Base-by-base conservation (phyloP, 768 basidiomycete genomes). In the Leucogyrophana mollusca region DNA sequence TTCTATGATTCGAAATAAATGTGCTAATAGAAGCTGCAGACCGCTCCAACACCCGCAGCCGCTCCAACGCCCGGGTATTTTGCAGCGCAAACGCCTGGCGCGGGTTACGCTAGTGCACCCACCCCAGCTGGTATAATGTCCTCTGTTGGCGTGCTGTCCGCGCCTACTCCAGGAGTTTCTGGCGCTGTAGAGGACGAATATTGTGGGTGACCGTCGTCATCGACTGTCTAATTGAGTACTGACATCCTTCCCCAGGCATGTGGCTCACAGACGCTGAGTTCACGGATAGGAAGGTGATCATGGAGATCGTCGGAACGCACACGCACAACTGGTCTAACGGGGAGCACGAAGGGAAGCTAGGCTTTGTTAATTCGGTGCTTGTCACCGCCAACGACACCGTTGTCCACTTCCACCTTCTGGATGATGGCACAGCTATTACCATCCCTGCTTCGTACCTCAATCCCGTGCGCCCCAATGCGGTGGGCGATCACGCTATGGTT, bases 401-500 rank as follows among this genome's bases (percentile, higher is more conserved):
- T 14, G 44, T 61, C 40, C 58, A 65, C 17, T 40, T 69, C 37
- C 42, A 63, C 55, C 23, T 56, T 59, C 48, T 68, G 24, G 58
- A 61, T 49, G 56, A 66, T 5, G 65, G 33, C 57, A 60, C 23
- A 20, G 60, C 60, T 7, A 54, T 64, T 14, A 67, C 76, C 17
- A 65, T 73, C 14, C 69, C 72, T 17, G 62, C 71, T 48, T 60
- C 57, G 35, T 77, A 74, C 45, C 62, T 80, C 20, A 57, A 52
- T 3, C 73, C 77, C 4, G 58, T 76, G 7, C 59, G 50, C 11
- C 78, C 79, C 0, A 47, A 52, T 2, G 45, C 53, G 10, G 66
- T 61, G 34, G 73, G 70, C 7, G 75, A 83, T 34, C 71, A 70
- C 32, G 83, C 80, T 4, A 49, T 85, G 34, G 69, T 73, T 17